These are phyloP conservation scores for Chlorella variabilis DNA, from an alignment of 163 green algal genomes.

Conservation along the genomic window DNA sequence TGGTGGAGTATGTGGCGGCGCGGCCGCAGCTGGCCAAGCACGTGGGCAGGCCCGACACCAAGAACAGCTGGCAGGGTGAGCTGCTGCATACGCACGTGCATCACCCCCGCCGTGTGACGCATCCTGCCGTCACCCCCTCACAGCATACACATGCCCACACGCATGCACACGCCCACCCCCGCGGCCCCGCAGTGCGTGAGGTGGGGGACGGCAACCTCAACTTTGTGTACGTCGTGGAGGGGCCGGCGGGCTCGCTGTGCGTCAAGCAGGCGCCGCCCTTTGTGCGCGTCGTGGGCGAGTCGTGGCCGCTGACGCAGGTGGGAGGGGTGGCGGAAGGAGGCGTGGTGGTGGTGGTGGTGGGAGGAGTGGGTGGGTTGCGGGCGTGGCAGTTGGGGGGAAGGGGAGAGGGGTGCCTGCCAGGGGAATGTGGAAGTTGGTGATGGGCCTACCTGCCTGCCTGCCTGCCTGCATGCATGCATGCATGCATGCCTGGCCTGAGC, in stretches of 20 bases:
- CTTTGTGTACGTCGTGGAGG: conserved; percentile 96
- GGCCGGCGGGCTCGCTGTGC: conserved; percentile 74
- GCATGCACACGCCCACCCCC: no score
- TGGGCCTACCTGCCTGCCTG: no score
- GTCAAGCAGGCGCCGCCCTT: conserved; percentile 97
- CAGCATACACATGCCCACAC: no score
- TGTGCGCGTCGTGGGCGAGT: conserved; percentile 90
- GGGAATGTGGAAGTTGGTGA: no score
- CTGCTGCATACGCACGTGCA: no score
- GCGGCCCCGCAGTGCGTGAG: conserved; percentile 58
- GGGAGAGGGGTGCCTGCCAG: no score
- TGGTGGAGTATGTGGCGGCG: conserved; percentile 70
- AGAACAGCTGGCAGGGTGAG: conserved; percentile 43
- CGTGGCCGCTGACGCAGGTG: conserved; percentile 91
- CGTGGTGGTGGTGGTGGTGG: no score
- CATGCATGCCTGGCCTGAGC: no score
- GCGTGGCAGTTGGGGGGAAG: no score
- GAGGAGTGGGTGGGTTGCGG: no score
- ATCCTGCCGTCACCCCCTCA: background rate
- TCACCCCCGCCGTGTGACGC: no score
- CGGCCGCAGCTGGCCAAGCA: conserved; percentile 51
- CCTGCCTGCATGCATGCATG: no score
- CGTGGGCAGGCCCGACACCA: conserved; percentile 40
- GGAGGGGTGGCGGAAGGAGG: background rate
- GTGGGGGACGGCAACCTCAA: conserved; percentile 99